These are phyloP conservation scores for Peniophora sp. DNA, from an alignment of 1,284 basidiomycete genomes.

Conservation along the genomic window DNA sequence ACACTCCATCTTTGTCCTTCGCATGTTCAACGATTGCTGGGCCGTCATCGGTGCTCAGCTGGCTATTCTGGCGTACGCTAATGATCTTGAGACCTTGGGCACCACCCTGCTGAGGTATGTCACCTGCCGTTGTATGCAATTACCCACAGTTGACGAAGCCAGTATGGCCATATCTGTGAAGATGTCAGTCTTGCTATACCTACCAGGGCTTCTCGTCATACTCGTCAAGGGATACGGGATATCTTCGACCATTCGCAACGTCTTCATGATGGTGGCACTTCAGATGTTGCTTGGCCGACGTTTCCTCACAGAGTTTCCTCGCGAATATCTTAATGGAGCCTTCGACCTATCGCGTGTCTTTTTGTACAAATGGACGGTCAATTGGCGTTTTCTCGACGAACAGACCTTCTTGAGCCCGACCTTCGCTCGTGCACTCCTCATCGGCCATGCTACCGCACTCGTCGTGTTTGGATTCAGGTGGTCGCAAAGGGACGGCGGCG, in stretches of 20 bases:
- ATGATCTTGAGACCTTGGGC: conserved; percentile 53
- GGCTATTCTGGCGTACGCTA: conserved; percentile 53
- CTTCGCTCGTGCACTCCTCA: conserved; percentile 61
- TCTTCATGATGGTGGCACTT: conserved; percentile 42
- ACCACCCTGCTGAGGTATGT: conserved; percentile 71
- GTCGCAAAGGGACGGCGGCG: conserved; percentile 64
- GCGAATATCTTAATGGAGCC: conserved; percentile 67
- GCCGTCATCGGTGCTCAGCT: conserved; percentile 58
- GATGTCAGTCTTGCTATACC: conserved; percentile 93
- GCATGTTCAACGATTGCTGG: conserved; percentile 96
- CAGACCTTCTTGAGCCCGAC: conserved; percentile 59
- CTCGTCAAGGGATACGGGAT: conserved; percentile 72
- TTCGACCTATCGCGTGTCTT: conserved; percentile 90
- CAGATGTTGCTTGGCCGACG: conserved; percentile 66
- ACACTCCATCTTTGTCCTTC: conserved; percentile 88
- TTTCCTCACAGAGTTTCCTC: conserved; percentile 60
- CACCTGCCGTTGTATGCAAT: not conserved
- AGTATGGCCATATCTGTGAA: conserved; percentile 89
- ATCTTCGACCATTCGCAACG: conserved; percentile 42
- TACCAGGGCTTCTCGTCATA: conserved; percentile 82
- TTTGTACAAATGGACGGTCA: conserved; percentile 96
- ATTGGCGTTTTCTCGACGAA: conserved; percentile 88
- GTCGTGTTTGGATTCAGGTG: conserved; percentile 68
- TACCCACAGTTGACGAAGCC: not conserved
- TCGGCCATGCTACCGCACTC: conserved; percentile 57